Base-by-base conservation (phyloP, 2,329 filamentous ascomycete species). In the Paecilomyces dactylethromorphus region DNA sequence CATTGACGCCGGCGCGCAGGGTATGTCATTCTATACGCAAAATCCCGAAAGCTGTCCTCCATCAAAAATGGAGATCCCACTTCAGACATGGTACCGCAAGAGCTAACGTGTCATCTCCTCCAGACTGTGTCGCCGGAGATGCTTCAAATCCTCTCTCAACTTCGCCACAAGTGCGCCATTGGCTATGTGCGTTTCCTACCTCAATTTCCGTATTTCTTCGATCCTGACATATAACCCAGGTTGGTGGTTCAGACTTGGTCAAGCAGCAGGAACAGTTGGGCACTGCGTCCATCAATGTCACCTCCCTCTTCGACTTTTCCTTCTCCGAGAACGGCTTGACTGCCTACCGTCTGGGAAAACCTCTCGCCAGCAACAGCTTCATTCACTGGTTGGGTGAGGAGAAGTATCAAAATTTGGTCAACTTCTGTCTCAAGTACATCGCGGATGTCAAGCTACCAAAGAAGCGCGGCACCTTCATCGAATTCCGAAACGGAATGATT, bases 231-330 rank as follows among this genome's bases (percentile, higher is more conserved):
- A 24, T 29, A 53, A 22, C 59, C 26, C 56, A 79, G 77, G 76
- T 97, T 62, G 94, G 94, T 70, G 94, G 94, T 73, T 94, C 90
- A 68, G 89, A 97, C 82, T 85, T 96, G 63, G 79, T 76, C 74
- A 97, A 99, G 82, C 94, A 97, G 79, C 91, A 97, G 78, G 94
- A 97, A 78, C 93, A 97, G 80, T 85, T 97, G 62, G 92, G 92
- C 73, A 83, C 85, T 3, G 74, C 84, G 26, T 79, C 83, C 59
- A 82, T 88, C 66, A 74, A 81, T 66, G 93, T 97, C 62, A 92
- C 87, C 56, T 81, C 85, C 62, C 87, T 97, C 69, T 99, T 99
- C 81, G 94, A 99, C 82, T 99, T 91, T 80, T 94, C 89, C 84
- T 99, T 99, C 80, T 82, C 92, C 60, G 94, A 99, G 81, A 99